A percentile compares a stretch with the other conserved stretches of the same genome.
These are phyloP conservation scores for Colletotrichum eremochloae DNA, from an alignment of 2,329 filamentous ascomycete species.

Conservation along the genomic window DNA sequence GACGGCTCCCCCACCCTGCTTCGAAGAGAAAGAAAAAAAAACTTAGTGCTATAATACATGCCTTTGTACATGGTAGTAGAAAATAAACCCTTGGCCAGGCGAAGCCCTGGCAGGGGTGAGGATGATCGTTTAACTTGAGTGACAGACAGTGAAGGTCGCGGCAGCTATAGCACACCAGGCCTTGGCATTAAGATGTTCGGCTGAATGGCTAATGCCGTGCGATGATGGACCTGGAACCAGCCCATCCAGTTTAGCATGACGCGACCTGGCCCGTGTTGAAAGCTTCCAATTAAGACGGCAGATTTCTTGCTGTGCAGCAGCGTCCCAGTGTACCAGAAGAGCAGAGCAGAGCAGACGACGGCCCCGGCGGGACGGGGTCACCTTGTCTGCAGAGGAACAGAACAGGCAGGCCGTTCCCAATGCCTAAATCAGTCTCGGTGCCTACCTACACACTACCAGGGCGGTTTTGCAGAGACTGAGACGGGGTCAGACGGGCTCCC, in stretches of 20 bases:
- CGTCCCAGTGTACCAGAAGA: background rate
- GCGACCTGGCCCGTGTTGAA: constrained; percentile 47
- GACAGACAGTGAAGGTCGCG: constrained; percentile 46
- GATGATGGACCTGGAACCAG: constrained; percentile 54
- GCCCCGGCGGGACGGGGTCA: constrained; percentile 46
- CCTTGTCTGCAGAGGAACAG: constrained; percentile 32
- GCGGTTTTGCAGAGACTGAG: constrained; percentile 30
- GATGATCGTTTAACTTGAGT: constrained; percentile 48
- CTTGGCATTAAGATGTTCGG: constrained; percentile 58
- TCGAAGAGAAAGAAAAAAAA: background rate
- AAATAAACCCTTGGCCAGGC: constrained; percentile 18
- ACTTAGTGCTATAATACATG: background rate
- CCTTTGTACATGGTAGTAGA: background rate
- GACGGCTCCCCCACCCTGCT: constrained; percentile 43
- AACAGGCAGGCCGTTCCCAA: constrained; percentile 28
- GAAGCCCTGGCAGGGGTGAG: background rate
- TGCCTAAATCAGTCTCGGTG: constrained; percentile 31
- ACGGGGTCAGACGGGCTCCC: constrained; percentile 34
- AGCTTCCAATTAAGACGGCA: constrained; percentile 42
- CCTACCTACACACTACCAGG: constrained; percentile 26
- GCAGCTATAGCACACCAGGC: constrained; percentile 53
- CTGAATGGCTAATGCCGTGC: constrained; percentile 65
- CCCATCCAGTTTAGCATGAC: constrained; percentile 46
- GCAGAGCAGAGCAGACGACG: constrained; percentile 32
- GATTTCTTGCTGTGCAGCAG: constrained; percentile 19